These are phyloP conservation scores for Ogataea hybrid DNA, from an alignment of 1,139 yeast genomes.

Conservation along the genomic window DNA sequence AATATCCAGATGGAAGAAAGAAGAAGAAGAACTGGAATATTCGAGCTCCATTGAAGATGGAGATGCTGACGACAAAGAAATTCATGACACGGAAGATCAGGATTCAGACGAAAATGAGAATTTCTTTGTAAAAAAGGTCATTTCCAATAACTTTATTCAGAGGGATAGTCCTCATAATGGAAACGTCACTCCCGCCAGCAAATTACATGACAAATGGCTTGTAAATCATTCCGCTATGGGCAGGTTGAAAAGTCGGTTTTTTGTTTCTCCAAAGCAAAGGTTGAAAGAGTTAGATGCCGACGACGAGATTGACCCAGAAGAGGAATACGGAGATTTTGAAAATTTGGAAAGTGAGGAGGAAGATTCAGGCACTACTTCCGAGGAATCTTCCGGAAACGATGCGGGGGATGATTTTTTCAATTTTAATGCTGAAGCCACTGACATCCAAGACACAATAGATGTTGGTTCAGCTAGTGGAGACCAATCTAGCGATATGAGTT, in stretches of 20 bases:
- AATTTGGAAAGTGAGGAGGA: conserved; percentile 33
- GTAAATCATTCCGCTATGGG: conserved; percentile 40
- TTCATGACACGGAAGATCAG: conserved; percentile 40
- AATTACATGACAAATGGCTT: conserved; percentile 57
- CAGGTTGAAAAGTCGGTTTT: conserved; percentile 55
- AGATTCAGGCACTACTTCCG: conserved; percentile 3
- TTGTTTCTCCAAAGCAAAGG: conserved; percentile 61
- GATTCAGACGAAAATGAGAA: conserved; percentile 61
- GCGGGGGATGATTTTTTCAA: conserved; percentile 51
- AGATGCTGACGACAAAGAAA: background rate
- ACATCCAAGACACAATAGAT: too few species aligned
- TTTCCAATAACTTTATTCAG: too few species aligned
- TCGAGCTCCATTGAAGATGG: too few species aligned
- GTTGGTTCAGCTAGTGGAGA: conserved; percentile 28
- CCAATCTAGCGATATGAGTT: conserved; percentile 41
- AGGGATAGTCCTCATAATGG: too few species aligned
- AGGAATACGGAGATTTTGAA: conserved; percentile 29
- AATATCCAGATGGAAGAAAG: conserved; percentile 69
- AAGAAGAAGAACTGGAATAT: conserved; percentile 37
- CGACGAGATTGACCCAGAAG: conserved; percentile 32
- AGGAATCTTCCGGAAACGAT: conserved; percentile 2
- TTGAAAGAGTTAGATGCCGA: conserved; percentile 36
- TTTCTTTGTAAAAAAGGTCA: conserved; percentile 56
- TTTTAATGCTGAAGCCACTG: conserved; percentile 45
- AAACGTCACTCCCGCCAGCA: conserved; percentile 20